phyloP scores from a whole-genome alignment of 306 rosid species.

The Prunus fruticosa region DNA sequence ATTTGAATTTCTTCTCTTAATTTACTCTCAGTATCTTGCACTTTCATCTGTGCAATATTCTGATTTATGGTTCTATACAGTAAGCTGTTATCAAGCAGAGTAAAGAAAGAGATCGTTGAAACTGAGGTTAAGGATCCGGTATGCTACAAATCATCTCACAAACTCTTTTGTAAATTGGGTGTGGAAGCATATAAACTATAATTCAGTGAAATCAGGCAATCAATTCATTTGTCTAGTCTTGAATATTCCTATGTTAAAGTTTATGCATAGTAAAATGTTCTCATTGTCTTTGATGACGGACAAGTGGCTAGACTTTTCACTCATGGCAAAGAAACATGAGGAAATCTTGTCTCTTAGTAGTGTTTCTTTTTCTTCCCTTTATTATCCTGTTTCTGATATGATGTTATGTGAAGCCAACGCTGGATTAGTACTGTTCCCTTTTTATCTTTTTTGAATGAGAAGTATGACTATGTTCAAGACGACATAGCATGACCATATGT shows the following conservation, averaged over 20 bases:
- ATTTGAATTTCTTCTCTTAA: slow-evolving; percentile 23
- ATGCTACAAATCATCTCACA: not conserved
- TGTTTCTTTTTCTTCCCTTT: not conserved
- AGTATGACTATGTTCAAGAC: too few species aligned
- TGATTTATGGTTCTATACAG: slow-evolving; percentile 38
- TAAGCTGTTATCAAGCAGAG: slow-evolving; percentile 50
- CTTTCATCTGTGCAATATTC: slow-evolving; percentile 21
- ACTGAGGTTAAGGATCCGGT: slow-evolving; percentile 67
- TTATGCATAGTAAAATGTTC: not conserved
- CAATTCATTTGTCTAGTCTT: not conserved
- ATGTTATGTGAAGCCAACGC: not conserved
- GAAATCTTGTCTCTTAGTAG: not conserved
- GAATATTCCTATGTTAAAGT: not conserved
- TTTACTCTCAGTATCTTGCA: slow-evolving; percentile 14
- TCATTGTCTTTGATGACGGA: not conserved
- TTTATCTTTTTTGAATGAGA: not conserved
- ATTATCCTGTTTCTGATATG: not conserved
- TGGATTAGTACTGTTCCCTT: not conserved
- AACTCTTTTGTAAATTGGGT: not conserved
- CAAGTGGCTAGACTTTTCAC: not conserved
- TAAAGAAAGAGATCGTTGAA: slow-evolving; percentile 67
- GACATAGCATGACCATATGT: too few species aligned
- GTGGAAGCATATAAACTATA: not conserved
- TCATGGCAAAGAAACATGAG: not conserved
- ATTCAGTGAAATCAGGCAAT: not conserved